Evolutionary conservation across 768 basidiomycete species (phyloP).

Genomic region (Pleurotus salmoneostramineus): DNA sequence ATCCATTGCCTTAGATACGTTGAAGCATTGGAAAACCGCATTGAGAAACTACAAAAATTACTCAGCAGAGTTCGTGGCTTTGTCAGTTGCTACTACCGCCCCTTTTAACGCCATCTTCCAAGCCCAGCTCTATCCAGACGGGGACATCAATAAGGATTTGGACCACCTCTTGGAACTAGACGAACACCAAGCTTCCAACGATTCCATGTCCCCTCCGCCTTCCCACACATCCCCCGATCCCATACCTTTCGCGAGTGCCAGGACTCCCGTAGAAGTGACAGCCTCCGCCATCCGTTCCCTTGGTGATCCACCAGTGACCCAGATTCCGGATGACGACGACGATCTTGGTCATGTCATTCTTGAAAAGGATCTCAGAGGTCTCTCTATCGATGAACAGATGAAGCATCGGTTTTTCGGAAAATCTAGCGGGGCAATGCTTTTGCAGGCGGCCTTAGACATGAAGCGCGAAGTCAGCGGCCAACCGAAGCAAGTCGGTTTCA

Average conservation of each 20-base stretch:
- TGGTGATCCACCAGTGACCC: neutral
- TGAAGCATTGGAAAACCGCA: conserved; percentile 55
- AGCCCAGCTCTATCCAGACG: conserved; percentile 49
- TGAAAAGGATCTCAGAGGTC: conserved; percentile 25
- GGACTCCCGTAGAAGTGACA: neutral
- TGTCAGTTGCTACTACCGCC: neutral
- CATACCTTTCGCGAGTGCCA: neutral
- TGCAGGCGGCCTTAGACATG: conserved; percentile 53
- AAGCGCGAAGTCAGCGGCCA: conserved; percentile 48
- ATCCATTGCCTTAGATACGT: conserved; percentile 46
- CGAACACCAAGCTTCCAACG: neutral
- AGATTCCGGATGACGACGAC: conserved; percentile 24
- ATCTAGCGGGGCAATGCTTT: conserved; percentile 47
- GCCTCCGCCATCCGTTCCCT: neutral
- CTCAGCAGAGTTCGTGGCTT: conserved; percentile 41
- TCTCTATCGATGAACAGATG: conserved; percentile 30
- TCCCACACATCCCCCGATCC: neutral
- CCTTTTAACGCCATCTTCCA: neutral
- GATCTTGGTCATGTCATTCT: conserved; percentile 22
- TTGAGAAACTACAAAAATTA: conserved; percentile 64
- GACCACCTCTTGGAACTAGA: conserved; percentile 19
- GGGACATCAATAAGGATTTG: conserved; percentile 59
- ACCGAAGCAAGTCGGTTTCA: conserved; percentile 16
- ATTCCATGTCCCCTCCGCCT: neutral
- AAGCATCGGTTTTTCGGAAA: conserved; percentile 45